A percentile compares a stretch with the other conserved stretches of the same genome.
Conservation (phyloP, 1,139 yeast species). For the Suhomyces coccinellae region DNA sequence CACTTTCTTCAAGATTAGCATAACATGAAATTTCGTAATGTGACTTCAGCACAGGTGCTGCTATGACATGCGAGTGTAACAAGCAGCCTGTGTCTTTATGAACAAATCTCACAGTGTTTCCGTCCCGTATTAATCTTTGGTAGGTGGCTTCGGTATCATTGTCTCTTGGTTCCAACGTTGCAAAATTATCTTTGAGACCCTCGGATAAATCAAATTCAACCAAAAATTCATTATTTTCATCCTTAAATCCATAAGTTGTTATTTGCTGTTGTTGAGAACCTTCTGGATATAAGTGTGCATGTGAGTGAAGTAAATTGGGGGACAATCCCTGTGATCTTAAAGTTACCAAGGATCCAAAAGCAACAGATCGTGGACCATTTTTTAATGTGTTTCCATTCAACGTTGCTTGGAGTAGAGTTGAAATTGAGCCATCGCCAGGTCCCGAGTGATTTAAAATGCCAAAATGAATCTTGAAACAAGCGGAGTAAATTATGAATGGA, state of each 20-base stretch:
- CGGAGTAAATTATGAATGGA: slow-evolving; percentile 70
- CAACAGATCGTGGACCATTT: slow-evolving; percentile 61
- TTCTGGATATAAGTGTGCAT: slow-evolving; percentile 63
- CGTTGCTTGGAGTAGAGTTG: slow-evolving; percentile 69
- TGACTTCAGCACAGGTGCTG: slow-evolving; percentile 54
- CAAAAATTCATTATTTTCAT: slow-evolving; percentile 63
- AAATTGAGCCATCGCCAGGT: slow-evolving; percentile 72
- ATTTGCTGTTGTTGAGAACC: slow-evolving; percentile 76
- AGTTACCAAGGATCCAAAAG: slow-evolving; percentile 62
- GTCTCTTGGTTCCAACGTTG: slow-evolving; percentile 33
- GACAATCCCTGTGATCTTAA: slow-evolving; percentile 72
- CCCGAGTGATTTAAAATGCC: slow-evolving; percentile 73
- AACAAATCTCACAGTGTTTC: slow-evolving; percentile 54
- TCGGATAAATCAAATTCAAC: slow-evolving; percentile 45
- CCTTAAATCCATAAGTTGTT: slow-evolving; percentile 76
- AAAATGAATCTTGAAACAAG: slow-evolving; percentile 81
- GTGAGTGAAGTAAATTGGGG: slow-evolving; percentile 73
- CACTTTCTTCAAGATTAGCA: slow-evolving; percentile 56
- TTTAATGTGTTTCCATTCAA: slow-evolving; percentile 54
- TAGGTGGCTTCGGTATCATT: slow-evolving; percentile 26
- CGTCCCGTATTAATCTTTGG: slow-evolving; percentile 38
- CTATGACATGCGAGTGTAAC: slow-evolving; percentile 62
- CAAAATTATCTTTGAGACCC: slow-evolving; percentile 26
- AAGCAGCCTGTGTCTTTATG: slow-evolving; percentile 56
- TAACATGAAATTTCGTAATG: slow-evolving; percentile 69